Evolutionary conservation across 345 rosid species (phyloP).

Genomic region (Melaleuca alternifolia): DNA sequence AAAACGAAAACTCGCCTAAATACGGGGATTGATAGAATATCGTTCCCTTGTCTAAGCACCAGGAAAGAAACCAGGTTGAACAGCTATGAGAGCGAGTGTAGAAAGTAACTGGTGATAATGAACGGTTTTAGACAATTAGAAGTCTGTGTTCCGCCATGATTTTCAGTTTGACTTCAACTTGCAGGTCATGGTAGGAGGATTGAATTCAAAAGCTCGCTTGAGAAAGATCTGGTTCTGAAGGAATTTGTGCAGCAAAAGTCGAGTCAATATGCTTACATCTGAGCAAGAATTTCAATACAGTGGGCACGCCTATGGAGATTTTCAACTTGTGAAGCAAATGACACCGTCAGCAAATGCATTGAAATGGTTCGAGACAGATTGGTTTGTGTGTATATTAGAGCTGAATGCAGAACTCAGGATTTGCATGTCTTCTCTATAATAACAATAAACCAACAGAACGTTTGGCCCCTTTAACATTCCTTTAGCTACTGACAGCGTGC

Average conservation of each 20-base stretch:
- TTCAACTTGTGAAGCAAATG: neutral
- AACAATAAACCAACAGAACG: neutral
- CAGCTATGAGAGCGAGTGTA: neutral
- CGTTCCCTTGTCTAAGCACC: neutral
- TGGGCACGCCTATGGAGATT: neutral
- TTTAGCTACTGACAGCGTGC: neutral
- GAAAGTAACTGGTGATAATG: neutral
- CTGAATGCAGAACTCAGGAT: neutral
- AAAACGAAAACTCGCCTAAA: neutral
- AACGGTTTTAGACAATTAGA: neutral
- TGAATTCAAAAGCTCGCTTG: slow-evolving; percentile 2
- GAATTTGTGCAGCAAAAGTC: slow-evolving; percentile 6
- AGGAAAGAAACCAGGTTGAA: neutral
- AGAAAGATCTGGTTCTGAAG: slow-evolving; percentile 8
- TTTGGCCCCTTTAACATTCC: neutral
- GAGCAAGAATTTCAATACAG: neutral
- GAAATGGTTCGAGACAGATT: neutral
- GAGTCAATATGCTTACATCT: neutral
- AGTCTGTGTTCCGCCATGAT: neutral
- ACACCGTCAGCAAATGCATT: neutral
- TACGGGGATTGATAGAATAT: neutral
- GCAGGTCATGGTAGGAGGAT: slow-evolving; percentile 24
- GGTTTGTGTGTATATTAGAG: neutral
- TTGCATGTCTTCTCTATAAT: neutral
- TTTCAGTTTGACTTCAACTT: neutral